Base-by-base conservation (phyloP, 495 filamentous ascomycete species). In the Amniculicola lignicola region DNA sequence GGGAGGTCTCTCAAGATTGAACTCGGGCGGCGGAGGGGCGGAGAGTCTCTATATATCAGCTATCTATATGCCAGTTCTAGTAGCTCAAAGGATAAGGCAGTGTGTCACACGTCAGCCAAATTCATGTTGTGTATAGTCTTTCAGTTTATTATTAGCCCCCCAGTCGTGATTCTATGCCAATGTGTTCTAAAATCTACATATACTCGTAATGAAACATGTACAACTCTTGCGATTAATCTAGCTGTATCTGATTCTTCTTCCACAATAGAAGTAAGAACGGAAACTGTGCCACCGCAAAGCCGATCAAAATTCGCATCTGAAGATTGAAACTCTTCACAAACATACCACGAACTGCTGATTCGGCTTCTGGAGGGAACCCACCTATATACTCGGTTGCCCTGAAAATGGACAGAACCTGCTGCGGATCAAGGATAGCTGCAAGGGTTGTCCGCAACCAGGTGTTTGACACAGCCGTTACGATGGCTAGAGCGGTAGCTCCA, bases 301-400 rank as follows among this genome's bases (percentile, higher is more conserved):
- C 54, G 4, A 57, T 5, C n/a, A 57, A 16, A 16, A 57, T 57
- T n/a, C 38, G 24, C 7, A 57, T n/a, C 38, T 57, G 54, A 45
- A 57, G 37, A 37, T 57, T 51, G 28, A 41, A 57, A 1, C 40
- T 47, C 23, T 42, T 51, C 15, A 35, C 16, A 23, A 57, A 47
- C 5, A 29, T 36, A 10, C 51, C 44, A 18, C 33, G 24, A 10
- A 51, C 44, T 31, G 35, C 28, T 12, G 52, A 37, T n/a, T 23
- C 27, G 10, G 44, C 9, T 4, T 37, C 25, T 25, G 42, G 23
- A 14, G 5, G 5, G 12, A 56, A 31, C 6, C 6, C 22, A n/a
- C 27, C 14, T 9, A 48, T 37, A 2, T 41, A 6, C 16, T 38
- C 21, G 12, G 29, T 38, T 6, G 28, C 38, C 11, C 28, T 28